Evolutionary conservation across 2,329 filamentous ascomycete genomes (phyloP), one percentile per base, ranked within the genome.

Genomic region (Epichloe elymi): DNA sequence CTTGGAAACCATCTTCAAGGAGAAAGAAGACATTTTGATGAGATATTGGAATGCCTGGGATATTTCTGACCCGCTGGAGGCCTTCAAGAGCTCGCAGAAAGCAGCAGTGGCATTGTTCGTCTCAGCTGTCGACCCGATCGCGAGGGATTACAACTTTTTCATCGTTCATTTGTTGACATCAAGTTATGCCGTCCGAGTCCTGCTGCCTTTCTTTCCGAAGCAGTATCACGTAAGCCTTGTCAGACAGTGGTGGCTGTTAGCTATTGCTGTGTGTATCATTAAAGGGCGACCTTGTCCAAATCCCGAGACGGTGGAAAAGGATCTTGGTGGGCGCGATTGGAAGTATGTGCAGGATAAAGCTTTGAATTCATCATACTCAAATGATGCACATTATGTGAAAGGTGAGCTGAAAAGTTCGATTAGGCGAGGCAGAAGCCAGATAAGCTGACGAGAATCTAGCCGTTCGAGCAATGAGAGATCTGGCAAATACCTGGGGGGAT

Each of bases 1-100:
- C 59, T 72, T 94, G 48, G 73, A 80, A 4, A 68, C 69, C 2
- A 70, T 96, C 7, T 83, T 96, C 54, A 67, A 77, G 37, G 71
- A 85, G 53, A 78, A 85, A 49, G 85, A 91, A 60, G 73, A 76
- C 14, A 74, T 82, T 0, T 71, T 95, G 15, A 67, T 96, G 44
- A 85, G 94, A 58, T 88, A 97, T 70, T 97, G 89, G 88, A 93
- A 94, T 57, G 83, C 85, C 3, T 96, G 89, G 90, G 72, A 75
- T 10, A 74, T 94, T 20, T 68, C 74, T 8, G 75, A 90, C 54
- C 83, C 86, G 1, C 74, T 75, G n/a, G 74, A 77, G 56, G 84
- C 89, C 60, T 94, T 97, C 62, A 76, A 80, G 52, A 76, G 85
- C 51, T 86, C 83, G 1, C 81, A 85, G 59, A 74, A 80, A 61